These are phyloP conservation scores for Breviolum minutum DNA, from an alignment of 73 alveolate species.

Conservation along the genomic window DNA sequence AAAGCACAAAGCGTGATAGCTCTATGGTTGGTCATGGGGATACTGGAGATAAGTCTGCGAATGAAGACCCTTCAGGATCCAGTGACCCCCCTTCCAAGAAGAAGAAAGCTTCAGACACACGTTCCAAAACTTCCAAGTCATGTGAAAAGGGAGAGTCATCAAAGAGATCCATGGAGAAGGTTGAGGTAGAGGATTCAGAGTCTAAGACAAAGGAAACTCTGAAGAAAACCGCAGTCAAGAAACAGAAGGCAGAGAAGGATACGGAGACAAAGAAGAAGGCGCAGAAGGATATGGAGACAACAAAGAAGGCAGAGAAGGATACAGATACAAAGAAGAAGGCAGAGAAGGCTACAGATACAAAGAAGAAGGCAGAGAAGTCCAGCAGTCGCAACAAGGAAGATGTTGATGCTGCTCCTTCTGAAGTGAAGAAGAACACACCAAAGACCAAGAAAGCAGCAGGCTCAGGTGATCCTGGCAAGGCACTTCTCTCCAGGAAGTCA, in stretches of 20 bases:
- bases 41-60: neutral
- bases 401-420: neutral
- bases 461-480: neutral
- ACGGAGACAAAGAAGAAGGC: too few relatives aligned
- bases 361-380: neutral
- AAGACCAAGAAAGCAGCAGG: neutral
- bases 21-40: neutral
- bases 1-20: neutral
- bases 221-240: too few relatives aligned
- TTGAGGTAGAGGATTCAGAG: too few relatives aligned
- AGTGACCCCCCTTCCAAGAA: neutral
- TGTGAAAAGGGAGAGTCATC: too few relatives aligned
- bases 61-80: neutral
- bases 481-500: slow-evolving; percentile 20
- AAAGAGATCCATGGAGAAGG: too few relatives aligned
- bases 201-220: too few relatives aligned
- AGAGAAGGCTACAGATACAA: too few relatives aligned
- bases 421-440: too few relatives aligned
- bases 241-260: too few relatives aligned
- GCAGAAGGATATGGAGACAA: too few relatives aligned
- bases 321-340: too few relatives aligned
- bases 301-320: too few relatives aligned
- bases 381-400: neutral
- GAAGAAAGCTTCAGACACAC: neutral
- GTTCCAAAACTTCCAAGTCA: neutral